A percentile compares a stretch with the other conserved stretches of the same genome.
These are phyloP conservation scores for Plasmopara halstedii DNA, from an alignment of 352 stramenopile genomes.

Conservation along the genomic window DNA sequence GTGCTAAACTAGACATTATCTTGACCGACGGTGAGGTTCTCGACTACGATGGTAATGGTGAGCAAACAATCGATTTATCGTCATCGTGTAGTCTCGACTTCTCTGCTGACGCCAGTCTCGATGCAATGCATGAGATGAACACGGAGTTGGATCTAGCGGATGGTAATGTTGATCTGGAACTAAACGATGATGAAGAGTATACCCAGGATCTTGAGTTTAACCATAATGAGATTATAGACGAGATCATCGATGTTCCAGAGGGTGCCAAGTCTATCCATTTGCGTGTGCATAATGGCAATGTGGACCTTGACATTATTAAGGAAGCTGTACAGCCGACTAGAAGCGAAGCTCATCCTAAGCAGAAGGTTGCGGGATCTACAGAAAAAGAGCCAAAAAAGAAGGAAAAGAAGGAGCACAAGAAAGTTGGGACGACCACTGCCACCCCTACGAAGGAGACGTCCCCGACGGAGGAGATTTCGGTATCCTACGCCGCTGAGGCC, in stretches of 20 bases:
- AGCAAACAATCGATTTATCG: slow-evolving; percentile 20
- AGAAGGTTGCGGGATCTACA: slow-evolving; percentile 17
- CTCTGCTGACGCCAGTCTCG: slow-evolving; percentile 19
- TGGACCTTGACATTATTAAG: slow-evolving; percentile 52
- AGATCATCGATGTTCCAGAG: slow-evolving; percentile 40
- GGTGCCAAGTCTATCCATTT: slow-evolving; percentile 40
- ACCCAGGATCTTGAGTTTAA: slow-evolving; percentile 41
- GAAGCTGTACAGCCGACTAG: slow-evolving; percentile 10
- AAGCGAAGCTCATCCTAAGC: slow-evolving; percentile 11
- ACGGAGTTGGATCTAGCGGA: slow-evolving; percentile 25
- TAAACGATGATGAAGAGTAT: slow-evolving; percentile 41
- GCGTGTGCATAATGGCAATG: slow-evolving; percentile 37
- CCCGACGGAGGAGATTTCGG: slow-evolving; percentile 19
- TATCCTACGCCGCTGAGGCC: slow-evolving; percentile 34
- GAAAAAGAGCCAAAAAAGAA: slow-evolving; percentile 15
- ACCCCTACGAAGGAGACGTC: too few species aligned
- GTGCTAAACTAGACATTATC: slow-evolving; percentile 21
- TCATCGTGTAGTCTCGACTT: slow-evolving; percentile 18
- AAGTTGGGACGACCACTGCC: background rate
- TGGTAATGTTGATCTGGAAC: slow-evolving; percentile 31
- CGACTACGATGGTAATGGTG: slow-evolving; percentile 20
- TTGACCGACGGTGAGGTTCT: slow-evolving; percentile 19
- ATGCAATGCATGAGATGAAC: slow-evolving; percentile 23
- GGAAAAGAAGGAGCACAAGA: background rate
- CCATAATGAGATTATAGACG: slow-evolving; percentile 28